These are phyloP conservation scores for Amaranthus palmeri DNA, from an alignment of 148 eudicot species.

Conservation along the genomic window DNA sequence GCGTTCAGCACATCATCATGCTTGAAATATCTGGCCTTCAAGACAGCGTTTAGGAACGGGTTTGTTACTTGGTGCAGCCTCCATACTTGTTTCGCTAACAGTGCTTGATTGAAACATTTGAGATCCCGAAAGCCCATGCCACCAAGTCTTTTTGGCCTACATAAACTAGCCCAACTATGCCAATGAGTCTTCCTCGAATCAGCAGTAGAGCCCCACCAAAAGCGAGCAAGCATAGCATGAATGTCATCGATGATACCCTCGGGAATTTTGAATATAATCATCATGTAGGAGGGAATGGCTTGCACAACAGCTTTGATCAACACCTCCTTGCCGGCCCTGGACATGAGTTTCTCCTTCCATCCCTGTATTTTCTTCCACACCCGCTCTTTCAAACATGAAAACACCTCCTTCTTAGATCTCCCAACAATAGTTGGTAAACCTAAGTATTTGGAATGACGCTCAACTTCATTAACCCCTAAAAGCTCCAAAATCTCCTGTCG, in stretches of 20 bases:
- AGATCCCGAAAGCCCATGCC: neutral
- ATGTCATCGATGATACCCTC: neutral
- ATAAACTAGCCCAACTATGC: neutral
- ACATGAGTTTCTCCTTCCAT: neutral
- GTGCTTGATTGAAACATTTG: neutral
- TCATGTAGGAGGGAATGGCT: too few relatives aligned
- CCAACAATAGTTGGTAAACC: neutral
- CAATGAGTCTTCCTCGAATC: neutral
- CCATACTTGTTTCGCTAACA: neutral
- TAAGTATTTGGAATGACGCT: neutral
- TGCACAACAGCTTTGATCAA: neutral
- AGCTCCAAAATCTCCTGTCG: neutral
- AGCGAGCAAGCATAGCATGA: neutral
- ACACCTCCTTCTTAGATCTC: neutral
- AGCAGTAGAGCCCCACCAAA: neutral
- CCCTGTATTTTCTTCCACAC: neutral
- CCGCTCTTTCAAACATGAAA: neutral
- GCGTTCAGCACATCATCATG: neutral
- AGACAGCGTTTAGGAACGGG: neutral
- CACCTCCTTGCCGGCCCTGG: neutral
- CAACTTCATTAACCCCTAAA: too few relatives aligned
- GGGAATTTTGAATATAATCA: neutral
- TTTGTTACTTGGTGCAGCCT: neutral
- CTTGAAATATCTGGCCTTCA: neutral
- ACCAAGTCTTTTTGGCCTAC: neutral